Conservation (phyloP, 306 rosid species). For the Gillenia trifoliata region DNA sequence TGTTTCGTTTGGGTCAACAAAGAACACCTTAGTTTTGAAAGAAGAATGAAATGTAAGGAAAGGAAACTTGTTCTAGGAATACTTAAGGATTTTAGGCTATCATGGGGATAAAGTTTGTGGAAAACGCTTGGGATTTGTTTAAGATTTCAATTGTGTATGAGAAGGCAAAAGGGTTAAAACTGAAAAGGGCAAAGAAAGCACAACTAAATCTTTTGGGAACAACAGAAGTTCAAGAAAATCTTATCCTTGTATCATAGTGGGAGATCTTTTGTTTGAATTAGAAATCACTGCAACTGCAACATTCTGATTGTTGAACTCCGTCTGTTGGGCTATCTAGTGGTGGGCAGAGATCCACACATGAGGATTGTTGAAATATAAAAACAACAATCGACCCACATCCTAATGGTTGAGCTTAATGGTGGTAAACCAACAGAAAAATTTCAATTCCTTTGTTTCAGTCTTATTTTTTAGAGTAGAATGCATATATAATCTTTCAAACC, state of each 20-base stretch:
- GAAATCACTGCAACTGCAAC: neutral
- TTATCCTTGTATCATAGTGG: neutral
- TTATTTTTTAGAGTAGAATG: neutral
- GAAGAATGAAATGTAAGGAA: neutral
- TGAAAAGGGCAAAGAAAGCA: too few relatives aligned
- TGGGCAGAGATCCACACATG: neutral
- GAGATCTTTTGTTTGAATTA: neutral
- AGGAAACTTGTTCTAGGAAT: too few relatives aligned
- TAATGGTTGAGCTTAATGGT: neutral
- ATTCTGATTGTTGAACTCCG: neutral
- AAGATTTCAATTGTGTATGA: neutral
- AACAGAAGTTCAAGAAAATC: neutral
- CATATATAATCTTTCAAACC: neutral
- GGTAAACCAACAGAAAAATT: neutral
- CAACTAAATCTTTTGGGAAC: neutral
- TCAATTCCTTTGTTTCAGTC: neutral
- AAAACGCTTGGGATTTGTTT: neutral
- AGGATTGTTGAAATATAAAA: neutral
- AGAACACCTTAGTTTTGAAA: neutral
- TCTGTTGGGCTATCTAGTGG: neutral
- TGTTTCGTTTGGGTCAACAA: neutral
- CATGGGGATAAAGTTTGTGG: neutral
- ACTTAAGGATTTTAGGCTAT: too few relatives aligned
- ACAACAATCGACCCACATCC: neutral
- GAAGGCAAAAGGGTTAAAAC: too few relatives aligned